A percentile compares a stretch with the other conserved stretches of the same genome.
These are phyloP conservation scores for Plasmodium malariae DNA, from an alignment of 169 alveolate species.

Conservation along the genomic window DNA sequence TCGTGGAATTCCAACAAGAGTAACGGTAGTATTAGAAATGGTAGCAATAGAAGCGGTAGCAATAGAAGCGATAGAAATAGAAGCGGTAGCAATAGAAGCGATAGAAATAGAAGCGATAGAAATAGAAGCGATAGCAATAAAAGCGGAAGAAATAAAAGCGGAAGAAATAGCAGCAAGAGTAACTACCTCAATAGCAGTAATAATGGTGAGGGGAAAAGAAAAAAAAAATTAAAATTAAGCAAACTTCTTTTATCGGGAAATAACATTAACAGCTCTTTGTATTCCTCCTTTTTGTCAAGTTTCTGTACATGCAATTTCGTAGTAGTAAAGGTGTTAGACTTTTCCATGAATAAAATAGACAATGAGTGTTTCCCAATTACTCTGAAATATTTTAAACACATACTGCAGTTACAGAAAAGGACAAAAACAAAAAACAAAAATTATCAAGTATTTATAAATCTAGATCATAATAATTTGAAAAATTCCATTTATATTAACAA, in stretches of 20 bases:
- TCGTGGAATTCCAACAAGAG: background rate
- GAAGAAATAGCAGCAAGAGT: background rate
- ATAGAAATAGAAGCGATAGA: too few species aligned
- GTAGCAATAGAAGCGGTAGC: too few species aligned
- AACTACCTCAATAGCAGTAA: too few species aligned
- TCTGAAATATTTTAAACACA: slow-evolving; percentile 51
- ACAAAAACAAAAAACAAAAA: slow-evolving; percentile 9
- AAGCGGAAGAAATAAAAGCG: background rate
- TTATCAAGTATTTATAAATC: slow-evolving; percentile 28
- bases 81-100: too few species aligned
- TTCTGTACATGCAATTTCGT: slow-evolving; percentile 65
- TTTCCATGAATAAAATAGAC: slow-evolving; percentile 63
- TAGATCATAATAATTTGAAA: slow-evolving; percentile 67
- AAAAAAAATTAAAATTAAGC: slow-evolving; percentile 1
- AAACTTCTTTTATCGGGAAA: slow-evolving; percentile 58
- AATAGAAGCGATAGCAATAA: background rate
- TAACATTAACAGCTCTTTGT: slow-evolving; percentile 58
- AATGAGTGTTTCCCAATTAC: slow-evolving; percentile 54
- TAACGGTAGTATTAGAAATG: too few species aligned
- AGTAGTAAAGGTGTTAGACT: slow-evolving; percentile 35
- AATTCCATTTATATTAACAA: slow-evolving; percentile 49
- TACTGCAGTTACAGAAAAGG: slow-evolving; percentile 26
- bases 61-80: too few species aligned
- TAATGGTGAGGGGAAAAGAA: background rate
- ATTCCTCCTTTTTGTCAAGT: slow-evolving; percentile 64